phyloP scores from a whole-genome alignment of 768 basidiomycete genomes.

The Nidularia sp. region DNA sequence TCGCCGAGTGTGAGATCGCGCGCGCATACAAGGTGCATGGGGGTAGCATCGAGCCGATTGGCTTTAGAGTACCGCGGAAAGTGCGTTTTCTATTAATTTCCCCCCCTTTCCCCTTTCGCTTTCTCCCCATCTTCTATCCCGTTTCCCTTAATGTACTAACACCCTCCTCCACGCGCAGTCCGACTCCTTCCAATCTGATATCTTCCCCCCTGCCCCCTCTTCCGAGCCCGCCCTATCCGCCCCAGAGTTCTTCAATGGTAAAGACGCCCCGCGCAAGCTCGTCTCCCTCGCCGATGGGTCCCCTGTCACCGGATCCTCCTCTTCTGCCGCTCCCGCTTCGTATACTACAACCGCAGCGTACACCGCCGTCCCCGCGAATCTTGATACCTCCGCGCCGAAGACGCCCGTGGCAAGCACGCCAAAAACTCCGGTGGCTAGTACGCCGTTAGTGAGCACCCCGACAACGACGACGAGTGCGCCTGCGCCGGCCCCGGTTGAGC shows the following conservation, averaged over 20 bases:
- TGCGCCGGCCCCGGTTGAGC: no score
- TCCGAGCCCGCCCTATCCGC: constrained; percentile 76
- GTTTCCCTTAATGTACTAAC: background rate
- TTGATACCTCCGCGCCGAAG: background rate
- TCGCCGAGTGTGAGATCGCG: constrained; percentile 92
- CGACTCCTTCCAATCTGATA: constrained; percentile 95
- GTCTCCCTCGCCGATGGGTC: constrained; percentile 75
- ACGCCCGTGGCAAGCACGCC: no score
- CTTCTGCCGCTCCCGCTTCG: constrained; percentile 10
- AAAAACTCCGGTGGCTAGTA: no score
- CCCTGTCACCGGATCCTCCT: constrained; percentile 1
- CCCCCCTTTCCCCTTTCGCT: background rate
- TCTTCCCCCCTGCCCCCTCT: constrained; percentile 90
- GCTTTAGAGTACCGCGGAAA: constrained; percentile 93
- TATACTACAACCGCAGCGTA: constrained; percentile 2
- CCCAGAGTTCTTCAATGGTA: constrained; percentile 85
- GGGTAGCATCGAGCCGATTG: constrained; percentile 79
- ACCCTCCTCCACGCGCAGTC: constrained; percentile 38
- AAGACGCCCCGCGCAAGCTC: constrained; percentile 71
- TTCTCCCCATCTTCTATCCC: constrained; percentile 1
- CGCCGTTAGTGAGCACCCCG: no score
- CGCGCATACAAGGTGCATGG: constrained; percentile 86
- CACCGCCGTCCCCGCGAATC: constrained; percentile 14
- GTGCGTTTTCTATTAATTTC: constrained; percentile 33
- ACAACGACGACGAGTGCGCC: no score